Percentiles rank a stretch among this genome's conserved stretches.
Conservation (phyloP, 352 stramenopile genomes). For the Aphanomyces euteiches region DNA sequence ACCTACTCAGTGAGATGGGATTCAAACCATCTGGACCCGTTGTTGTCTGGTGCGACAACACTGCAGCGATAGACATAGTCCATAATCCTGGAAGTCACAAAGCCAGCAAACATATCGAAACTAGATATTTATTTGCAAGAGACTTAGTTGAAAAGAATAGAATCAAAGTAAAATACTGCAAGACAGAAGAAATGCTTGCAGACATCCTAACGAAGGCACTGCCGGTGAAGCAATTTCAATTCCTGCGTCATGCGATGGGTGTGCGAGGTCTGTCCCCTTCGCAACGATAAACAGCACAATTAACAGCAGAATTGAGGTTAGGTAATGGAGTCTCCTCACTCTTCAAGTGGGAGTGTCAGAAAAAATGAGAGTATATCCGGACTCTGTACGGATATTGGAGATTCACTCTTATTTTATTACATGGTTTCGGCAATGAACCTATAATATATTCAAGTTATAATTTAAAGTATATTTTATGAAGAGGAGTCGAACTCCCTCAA, state of each 20-base stretch:
- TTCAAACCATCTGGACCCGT: too few relatives aligned
- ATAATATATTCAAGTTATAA: too few relatives aligned
- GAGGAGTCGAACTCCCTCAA: too few relatives aligned
- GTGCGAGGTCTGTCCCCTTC: too few relatives aligned
- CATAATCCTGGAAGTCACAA: neutral
- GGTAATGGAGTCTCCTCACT: neutral
- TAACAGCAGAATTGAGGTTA: neutral
- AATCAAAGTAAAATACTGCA: neutral
- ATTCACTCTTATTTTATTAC: too few relatives aligned
- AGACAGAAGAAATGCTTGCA: neutral
- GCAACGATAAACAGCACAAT: too few relatives aligned
- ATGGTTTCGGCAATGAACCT: too few relatives aligned
- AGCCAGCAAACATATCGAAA: neutral
- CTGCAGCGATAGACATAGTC: neutral
- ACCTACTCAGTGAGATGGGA: too few relatives aligned
- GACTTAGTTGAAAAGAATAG: neutral
- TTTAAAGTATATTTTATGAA: too few relatives aligned
- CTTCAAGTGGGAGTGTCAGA: constrained; percentile 3
- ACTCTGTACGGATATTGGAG: neutral
- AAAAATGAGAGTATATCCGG: neutral
- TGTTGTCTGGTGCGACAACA: neutral
- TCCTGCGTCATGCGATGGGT: neutral
- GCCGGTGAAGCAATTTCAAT: neutral
- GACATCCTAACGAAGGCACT: neutral
- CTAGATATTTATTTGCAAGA: neutral